Percentiles rank a stretch among this genome's conserved stretches.
Evolutionary conservation across 257 asterid genomes (phyloP).

Genomic region (Fraxinus americana): DNA sequence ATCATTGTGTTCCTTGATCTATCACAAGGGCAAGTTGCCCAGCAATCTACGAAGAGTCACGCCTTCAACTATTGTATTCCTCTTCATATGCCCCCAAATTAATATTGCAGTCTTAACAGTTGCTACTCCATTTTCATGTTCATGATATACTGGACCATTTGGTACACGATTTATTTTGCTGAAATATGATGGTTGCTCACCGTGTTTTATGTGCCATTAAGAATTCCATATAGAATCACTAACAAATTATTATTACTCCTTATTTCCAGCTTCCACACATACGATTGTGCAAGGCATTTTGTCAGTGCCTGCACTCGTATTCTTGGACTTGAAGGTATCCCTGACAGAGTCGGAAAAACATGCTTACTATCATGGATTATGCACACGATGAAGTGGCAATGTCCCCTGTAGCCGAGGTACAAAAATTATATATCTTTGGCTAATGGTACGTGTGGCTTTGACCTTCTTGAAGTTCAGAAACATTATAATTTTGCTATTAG

Average conservation of each 20-base stretch:
- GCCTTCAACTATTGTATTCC: not conserved
- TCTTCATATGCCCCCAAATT: not conserved
- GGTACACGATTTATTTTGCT: conserved; percentile 10
- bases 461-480: too few relatives aligned
- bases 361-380: too few relatives aligned
- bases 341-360: conserved; percentile 98
- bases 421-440: too few relatives aligned
- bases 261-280: conserved; percentile 83
- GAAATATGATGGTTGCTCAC: not conserved
- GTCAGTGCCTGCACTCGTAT: conserved; percentile 97
- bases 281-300: conserved; percentile 93
- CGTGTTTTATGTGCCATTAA: not conserved
- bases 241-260: conserved; percentile 28
- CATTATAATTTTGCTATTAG: too few relatives aligned
- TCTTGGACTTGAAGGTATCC: conserved; percentile 95
- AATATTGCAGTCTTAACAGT: not conserved
- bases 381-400: too few relatives aligned
- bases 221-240: conserved; percentile 20
- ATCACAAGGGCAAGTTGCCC: not conserved
- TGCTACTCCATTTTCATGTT: conserved; percentile 10
- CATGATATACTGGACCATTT: conserved; percentile 1
- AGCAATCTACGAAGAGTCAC: not conserved
- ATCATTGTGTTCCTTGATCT: not conserved
- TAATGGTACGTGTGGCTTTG: too few relatives aligned
- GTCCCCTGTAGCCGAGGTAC: too few relatives aligned